Conservation (phyloP, 2,329 filamentous ascomycete genomes). For the Venturia effusa region DNA sequence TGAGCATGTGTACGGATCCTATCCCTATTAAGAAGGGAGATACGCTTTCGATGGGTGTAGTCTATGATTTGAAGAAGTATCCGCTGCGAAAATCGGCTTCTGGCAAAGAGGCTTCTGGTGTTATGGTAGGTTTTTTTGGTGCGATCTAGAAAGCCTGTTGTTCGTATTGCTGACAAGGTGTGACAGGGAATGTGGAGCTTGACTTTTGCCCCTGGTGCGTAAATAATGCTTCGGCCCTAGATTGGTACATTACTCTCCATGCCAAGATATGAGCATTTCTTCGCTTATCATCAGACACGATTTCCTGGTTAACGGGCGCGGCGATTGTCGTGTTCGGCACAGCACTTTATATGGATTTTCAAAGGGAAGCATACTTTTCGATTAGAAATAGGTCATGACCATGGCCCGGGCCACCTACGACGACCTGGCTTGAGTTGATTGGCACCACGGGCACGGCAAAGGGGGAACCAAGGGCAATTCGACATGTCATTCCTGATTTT, state of each 20-base stretch:
- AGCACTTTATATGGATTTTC: too few species aligned
- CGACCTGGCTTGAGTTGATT: too few species aligned
- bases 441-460: too few species aligned
- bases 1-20: conserved; percentile 7
- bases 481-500: too few species aligned
- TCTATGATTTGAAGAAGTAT: conserved; percentile 9
- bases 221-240: neutral
- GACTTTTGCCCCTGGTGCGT: conserved; percentile 1
- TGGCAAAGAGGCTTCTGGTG: conserved; percentile 5
- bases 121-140: conserved; percentile 3
- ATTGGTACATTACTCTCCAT: neutral
- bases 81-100: conserved; percentile 7
- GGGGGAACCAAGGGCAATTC: too few species aligned
- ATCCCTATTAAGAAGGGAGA: conserved; percentile 12
- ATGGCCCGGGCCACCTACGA: too few species aligned
- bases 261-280: too few species aligned
- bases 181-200: neutral
- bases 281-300: too few species aligned
- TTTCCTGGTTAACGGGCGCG: too few species aligned
- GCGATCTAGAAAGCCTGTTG: neutral
- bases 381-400: too few species aligned
- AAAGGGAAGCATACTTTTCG: too few species aligned
- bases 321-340: too few species aligned
- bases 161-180: neutral
- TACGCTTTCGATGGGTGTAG: neutral